Conservation (phyloP, 345 rosid species). For the Brassica incana region DNA sequence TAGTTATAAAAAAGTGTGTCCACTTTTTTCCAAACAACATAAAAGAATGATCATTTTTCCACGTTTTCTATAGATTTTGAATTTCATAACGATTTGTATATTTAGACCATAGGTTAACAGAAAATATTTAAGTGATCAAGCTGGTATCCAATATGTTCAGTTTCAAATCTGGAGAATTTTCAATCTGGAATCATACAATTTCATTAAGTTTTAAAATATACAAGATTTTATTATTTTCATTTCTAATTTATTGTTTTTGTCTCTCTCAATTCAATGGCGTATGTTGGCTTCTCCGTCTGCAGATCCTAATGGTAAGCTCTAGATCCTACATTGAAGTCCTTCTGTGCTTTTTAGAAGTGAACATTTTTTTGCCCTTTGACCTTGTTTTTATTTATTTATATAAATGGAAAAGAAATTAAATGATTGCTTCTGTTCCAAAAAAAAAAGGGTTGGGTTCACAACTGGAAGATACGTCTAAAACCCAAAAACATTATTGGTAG, state of each 20-base stretch:
- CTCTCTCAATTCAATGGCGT: neutral
- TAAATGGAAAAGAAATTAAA: neutral
- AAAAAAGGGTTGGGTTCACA: neutral
- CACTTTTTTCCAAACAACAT: neutral
- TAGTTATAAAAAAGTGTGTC: neutral
- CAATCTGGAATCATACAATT: neutral
- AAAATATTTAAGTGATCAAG: neutral
- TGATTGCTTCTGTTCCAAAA: neutral
- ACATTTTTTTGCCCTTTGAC: neutral
- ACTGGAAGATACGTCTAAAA: conserved; percentile 3
- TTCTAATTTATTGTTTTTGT: neutral
- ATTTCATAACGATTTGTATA: neutral
- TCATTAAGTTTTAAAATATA: neutral
- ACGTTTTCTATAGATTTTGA: neutral
- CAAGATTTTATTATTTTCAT: neutral
- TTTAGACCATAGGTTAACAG: neutral
- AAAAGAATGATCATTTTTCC: conserved; percentile 3
- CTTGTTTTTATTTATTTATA: neutral
- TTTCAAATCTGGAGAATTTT: neutral
- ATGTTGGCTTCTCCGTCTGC: conserved; percentile 40
- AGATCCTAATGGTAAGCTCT: conserved; percentile 88
- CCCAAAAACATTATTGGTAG: neutral
- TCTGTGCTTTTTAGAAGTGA: neutral
- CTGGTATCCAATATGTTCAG: neutral
- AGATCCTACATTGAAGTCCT: conserved; percentile 28